phyloP scores from a whole-genome alignment of 192 early-diverging fungal species.

The Backusella circina region DNA sequence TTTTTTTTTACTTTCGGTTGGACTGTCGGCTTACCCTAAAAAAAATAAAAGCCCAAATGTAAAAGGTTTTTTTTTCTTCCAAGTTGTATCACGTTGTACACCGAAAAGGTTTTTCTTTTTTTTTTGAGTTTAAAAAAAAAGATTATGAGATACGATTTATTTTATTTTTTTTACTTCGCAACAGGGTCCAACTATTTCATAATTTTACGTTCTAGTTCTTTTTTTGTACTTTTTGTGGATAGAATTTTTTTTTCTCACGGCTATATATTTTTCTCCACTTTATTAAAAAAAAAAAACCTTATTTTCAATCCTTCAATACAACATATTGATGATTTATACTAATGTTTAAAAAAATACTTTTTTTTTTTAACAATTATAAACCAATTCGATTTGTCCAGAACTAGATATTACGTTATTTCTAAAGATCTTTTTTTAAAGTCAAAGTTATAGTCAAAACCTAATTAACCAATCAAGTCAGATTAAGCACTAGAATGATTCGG shows the following conservation, averaged over 20 bases:
- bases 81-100: neutral
- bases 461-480: neutral
- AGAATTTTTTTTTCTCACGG: conserved; percentile 1
- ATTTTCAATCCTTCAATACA: neutral
- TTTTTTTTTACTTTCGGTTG: neutral
- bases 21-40: neutral
- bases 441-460: neutral
- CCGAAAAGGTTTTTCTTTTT: neutral
- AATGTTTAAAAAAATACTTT: neutral
- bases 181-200: neutral
- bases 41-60: neutral
- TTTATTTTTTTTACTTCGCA: neutral
- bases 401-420: neutral
- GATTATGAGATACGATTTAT: neutral
- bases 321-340: neutral
- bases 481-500: neutral
- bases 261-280: neutral
- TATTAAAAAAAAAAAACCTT: neutral
- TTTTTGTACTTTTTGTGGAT: neutral
- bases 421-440: conserved; percentile 2
- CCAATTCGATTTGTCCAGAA: neutral
- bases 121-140: neutral
- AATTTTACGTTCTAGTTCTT: neutral
- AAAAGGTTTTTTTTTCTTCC: neutral
- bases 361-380: neutral